Base-by-base conservation (phyloP, 768 basidiomycete species). In the Porpolomopsis calyptriformis region DNA sequence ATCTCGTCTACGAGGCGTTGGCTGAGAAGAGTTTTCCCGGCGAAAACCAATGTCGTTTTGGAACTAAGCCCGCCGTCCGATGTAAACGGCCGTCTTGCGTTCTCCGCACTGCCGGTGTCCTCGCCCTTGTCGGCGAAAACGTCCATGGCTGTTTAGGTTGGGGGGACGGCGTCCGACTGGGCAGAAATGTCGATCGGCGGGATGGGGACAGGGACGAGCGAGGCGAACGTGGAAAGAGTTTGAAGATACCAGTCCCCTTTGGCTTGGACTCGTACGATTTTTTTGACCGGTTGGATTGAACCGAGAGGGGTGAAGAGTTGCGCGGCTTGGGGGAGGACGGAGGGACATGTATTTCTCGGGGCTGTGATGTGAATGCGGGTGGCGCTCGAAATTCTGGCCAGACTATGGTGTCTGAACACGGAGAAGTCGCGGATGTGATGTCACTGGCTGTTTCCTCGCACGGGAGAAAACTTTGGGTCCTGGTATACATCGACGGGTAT, bases 41-140 rank as follows among this genome's bases (percentile, higher is more conserved):
- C 45, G 70, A 70, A 57, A 77, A 77, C 77, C 77, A 78, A 52
- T 68, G 63, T 29, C 72, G 68, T 54, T 68, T 65, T 47, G 71
- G 60, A 47, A 71, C 65, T 53, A 58, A 26, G 36, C 60, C 46
- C 39, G 49, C 54, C 46, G 54, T 52, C 52, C 61, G 60, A 31
- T 64, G 63, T 55, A 62, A 64, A 31, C 57, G 57, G 40, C 59
- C 59, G 37, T 52, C 48, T 43, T 47, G 41, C 20, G 56, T 57
- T 52, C 61, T 58, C 53, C 53, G 58, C 52, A 50, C 39, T 47
- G 54, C 57, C 46, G 50, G 34, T 31, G 44, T 33, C 36, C 47
- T 52, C 25, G 49, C n/a, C 27, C 54, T 65, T 66, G 59, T 63
- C 61, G 52, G 60, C 63, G 16, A 6, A 24, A 46, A 46, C 24